Conservation (phyloP, 2,329 filamentous ascomycete species). For the Diaporthe longicolla region DNA sequence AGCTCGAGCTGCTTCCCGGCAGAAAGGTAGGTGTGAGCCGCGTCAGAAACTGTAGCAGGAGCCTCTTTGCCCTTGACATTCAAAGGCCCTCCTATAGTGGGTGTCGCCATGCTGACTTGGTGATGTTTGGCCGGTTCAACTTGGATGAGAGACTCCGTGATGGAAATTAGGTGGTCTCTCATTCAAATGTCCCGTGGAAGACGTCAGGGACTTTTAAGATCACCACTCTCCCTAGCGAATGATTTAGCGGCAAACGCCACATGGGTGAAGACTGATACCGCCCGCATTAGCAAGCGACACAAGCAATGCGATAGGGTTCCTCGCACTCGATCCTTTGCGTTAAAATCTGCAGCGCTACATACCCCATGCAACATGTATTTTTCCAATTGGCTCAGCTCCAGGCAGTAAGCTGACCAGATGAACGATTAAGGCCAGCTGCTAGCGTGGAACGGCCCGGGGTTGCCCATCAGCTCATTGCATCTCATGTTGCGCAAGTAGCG, state of each 20-base stretch:
- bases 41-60: not conserved
- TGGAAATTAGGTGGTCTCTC: not conserved
- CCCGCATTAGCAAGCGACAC: slow-evolving; percentile 6
- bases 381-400: not conserved
- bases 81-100: slow-evolving; percentile 10
- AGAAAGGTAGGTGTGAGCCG: slow-evolving; percentile 9
- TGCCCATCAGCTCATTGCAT: not conserved
- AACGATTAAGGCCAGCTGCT: not conserved
- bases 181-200: not conserved
- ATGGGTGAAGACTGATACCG: not conserved
- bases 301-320: slow-evolving; percentile 28
- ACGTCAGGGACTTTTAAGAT: not conserved
- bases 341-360: slow-evolving; percentile 7
- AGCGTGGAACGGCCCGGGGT: not conserved
- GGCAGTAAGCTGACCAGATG: slow-evolving; percentile 13
- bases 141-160: not conserved
- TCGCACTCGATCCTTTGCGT: not conserved
- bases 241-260: not conserved
- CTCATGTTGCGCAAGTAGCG: not conserved
- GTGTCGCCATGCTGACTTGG: not conserved
- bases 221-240: not conserved
- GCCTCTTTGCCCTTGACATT: slow-evolving; percentile 13
- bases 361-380: not conserved
- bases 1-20: slow-evolving; percentile 8
- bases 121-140: not conserved